These are phyloP conservation scores for Aspergillus spinulosporus DNA, from an alignment of 2,329 filamentous ascomycete species.

Conservation along the genomic window DNA sequence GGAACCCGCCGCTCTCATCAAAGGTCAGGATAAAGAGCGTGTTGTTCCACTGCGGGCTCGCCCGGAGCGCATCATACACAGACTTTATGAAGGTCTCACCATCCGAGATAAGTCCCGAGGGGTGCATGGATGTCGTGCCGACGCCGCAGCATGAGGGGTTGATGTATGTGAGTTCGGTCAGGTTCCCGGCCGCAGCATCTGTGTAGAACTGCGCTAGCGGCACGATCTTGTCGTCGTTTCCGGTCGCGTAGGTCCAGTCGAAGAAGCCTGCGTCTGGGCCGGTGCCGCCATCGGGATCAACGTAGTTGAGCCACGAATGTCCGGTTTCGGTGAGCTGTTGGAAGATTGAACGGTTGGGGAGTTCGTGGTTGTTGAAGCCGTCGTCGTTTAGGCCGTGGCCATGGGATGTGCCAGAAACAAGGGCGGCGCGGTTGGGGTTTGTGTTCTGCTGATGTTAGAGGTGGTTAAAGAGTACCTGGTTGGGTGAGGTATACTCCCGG, in stretches of 20 bases:
- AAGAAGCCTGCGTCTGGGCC: conserved; percentile 36
- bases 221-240: conserved; percentile 30
- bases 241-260: conserved; percentile 35
- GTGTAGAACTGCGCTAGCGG: conserved; percentile 37
- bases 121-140: conserved; percentile 41
- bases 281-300: conserved; percentile 25
- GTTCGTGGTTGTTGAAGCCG: conserved; percentile 26
- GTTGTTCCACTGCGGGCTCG: conserved; percentile 37
- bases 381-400: conserved; percentile 39
- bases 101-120: conserved; percentile 36
- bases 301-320: conserved; percentile 41
- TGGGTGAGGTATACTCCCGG: conserved; percentile 39
- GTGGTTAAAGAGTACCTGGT: neutral
- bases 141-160: conserved; percentile 44
- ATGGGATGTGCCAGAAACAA: conserved; percentile 33
- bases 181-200: conserved; percentile 33
- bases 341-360: conserved; percentile 42
- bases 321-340: conserved; percentile 37
- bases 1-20: conserved; percentile 43
- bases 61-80: conserved; percentile 39
- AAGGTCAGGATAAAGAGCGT: conserved; percentile 42
- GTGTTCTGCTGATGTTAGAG: conserved; percentile 36
- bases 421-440: conserved; percentile 44
- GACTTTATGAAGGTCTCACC: conserved; percentile 39
- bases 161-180: conserved; percentile 39